These are phyloP conservation scores for Diaporthe helianthi DNA, from an alignment of 2,329 filamentous ascomycete species.

Conservation along the genomic window DNA sequence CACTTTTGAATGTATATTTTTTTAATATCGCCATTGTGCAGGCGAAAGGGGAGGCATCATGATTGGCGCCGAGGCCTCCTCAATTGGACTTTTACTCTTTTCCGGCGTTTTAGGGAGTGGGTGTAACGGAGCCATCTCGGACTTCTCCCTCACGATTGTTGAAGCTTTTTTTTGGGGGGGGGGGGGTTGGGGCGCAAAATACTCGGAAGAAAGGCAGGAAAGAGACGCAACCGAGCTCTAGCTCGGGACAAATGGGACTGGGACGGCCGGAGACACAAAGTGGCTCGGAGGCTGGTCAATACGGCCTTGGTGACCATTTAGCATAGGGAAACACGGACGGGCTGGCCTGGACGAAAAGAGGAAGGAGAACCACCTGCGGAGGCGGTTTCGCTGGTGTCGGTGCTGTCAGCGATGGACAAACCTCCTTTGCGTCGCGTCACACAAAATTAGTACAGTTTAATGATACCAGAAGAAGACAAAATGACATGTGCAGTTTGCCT, in stretches of 20 bases:
- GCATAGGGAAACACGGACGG: conserved; percentile 28
- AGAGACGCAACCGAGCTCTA: conserved; percentile 13
- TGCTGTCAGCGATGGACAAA: conserved; percentile 15
- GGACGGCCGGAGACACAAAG: conserved; percentile 7
- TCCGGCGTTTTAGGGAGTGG: conserved; percentile 19
- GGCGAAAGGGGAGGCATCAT: conserved; percentile 18
- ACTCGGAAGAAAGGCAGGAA: not conserved
- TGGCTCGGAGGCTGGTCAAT: conserved; percentile 4
- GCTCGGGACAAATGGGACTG: conserved; percentile 7
- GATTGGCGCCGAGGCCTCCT: conserved; percentile 15
- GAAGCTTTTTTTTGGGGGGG: not conserved
- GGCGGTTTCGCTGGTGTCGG: conserved; percentile 13
- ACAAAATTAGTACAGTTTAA: conserved; percentile 33
- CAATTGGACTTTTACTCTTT: not conserved
- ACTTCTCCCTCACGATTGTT: not conserved
- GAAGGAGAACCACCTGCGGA: conserved; percentile 10
- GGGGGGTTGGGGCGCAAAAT: conserved; percentile 14
- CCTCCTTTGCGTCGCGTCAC: conserved; percentile 4
- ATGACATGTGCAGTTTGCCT: conserved; percentile 13
- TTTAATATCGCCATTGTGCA: conserved; percentile 32
- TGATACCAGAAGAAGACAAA: conserved; percentile 32
- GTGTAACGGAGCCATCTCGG: not conserved
- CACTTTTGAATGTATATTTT: conserved; percentile 31
- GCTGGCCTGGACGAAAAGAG: conserved; percentile 32
- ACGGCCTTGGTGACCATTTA: not conserved